These are phyloP conservation scores for Babesia divergens DNA, from an alignment of 169 alveolate species.

Conservation along the genomic window DNA sequence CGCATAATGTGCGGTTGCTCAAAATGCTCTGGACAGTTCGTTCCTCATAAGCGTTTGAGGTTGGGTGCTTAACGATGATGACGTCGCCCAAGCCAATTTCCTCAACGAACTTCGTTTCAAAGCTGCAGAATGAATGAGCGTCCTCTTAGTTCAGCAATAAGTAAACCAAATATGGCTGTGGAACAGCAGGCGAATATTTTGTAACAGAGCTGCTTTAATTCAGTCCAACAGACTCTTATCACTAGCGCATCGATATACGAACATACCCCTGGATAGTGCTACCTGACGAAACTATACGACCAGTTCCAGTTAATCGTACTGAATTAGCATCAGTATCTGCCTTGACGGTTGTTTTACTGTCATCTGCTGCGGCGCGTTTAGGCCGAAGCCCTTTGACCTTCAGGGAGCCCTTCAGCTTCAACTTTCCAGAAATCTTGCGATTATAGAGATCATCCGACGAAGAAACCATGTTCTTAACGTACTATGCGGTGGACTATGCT, in stretches of 20 bases:
- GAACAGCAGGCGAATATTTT: not conserved
- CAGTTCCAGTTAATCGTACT: constrained; percentile 42
- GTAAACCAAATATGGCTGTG: not conserved
- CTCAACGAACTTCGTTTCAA: constrained; percentile 69
- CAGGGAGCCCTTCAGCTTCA: constrained; percentile 53
- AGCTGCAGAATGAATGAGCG: constrained; percentile 2
- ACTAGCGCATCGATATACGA: not conserved
- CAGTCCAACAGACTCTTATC: too few relatives aligned
- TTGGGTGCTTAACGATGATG: constrained; percentile 65
- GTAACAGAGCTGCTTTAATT: too few relatives aligned
- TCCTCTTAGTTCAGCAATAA: not conserved
- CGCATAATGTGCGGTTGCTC: constrained; percentile 65
- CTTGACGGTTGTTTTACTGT: not conserved
- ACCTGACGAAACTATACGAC: constrained; percentile 72
- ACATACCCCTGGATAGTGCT: constrained; percentile 72
- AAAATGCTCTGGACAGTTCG: constrained; percentile 55
- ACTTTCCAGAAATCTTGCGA: constrained; percentile 49
- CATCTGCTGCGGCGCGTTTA: not conserved
- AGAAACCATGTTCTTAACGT: constrained; percentile 14
- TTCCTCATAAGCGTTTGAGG: constrained; percentile 63
- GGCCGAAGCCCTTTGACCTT: constrained; percentile 26
- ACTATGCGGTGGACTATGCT: too few relatives aligned
- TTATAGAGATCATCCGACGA: constrained; percentile 22
- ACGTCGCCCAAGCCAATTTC: constrained; percentile 65
- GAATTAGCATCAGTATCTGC: not conserved